Conservation (phyloP, 176 grass and related monocot species). For the Ananas comosus region DNA sequence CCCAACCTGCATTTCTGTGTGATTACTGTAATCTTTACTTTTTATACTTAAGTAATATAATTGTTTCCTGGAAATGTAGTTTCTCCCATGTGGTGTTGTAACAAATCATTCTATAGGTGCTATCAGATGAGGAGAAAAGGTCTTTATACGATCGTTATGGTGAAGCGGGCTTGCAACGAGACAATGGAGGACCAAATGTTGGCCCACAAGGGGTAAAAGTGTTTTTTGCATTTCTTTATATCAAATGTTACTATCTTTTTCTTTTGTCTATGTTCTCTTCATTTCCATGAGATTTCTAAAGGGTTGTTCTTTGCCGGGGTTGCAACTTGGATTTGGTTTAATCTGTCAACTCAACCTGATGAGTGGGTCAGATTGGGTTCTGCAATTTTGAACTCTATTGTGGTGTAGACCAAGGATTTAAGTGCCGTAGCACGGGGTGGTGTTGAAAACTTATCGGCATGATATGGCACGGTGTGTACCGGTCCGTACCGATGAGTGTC, state of each 20-base stretch:
- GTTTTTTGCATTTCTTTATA: slow-evolving; percentile 9
- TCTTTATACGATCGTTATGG: slow-evolving; percentile 73
- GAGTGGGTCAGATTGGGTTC: too few relatives aligned
- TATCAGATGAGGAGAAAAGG: slow-evolving; percentile 85
- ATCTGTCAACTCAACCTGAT: too few relatives aligned
- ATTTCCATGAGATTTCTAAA: background rate
- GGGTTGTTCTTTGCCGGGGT: background rate
- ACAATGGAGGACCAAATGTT: slow-evolving; percentile 34
- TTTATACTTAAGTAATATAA: background rate
- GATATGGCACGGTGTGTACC: too few relatives aligned
- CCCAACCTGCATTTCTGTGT: too few relatives aligned
- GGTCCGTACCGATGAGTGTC: too few relatives aligned
- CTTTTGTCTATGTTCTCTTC: background rate
- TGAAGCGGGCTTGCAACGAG: slow-evolving; percentile 40
- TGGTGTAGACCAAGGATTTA: too few relatives aligned
- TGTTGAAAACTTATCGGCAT: too few relatives aligned
- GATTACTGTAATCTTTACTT: too few relatives aligned
- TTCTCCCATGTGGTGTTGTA: background rate
- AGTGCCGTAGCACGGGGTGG: too few relatives aligned
- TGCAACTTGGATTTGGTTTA: too few relatives aligned
- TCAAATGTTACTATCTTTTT: slow-evolving; percentile 3
- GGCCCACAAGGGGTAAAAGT: slow-evolving; percentile 44
- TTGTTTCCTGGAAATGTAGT: too few relatives aligned
- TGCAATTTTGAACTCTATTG: too few relatives aligned
- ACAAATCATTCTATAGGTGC: slow-evolving; percentile 41